Evolutionary conservation across 2,329 filamentous ascomycete species (phyloP).

Genomic region (Hirsutella minnesotensis): DNA sequence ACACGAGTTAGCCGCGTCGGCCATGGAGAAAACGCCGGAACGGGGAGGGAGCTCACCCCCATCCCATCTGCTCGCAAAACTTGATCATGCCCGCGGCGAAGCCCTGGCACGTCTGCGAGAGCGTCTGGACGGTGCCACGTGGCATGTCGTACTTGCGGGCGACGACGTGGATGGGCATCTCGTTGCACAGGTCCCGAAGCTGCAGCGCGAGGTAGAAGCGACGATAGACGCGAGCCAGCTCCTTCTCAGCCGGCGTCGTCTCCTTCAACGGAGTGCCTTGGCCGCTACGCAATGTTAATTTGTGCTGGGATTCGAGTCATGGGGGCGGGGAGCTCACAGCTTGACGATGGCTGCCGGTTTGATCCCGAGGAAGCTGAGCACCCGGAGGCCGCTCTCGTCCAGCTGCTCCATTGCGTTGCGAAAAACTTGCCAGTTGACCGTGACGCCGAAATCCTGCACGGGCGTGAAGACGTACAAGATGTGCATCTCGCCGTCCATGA

Average conservation of each 20-base stretch:
- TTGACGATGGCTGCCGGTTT: constrained; percentile 55
- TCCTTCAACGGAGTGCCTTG: constrained; percentile 55
- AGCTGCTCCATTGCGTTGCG: constrained; percentile 58
- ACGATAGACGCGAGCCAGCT: constrained; percentile 51
- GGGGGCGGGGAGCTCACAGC: constrained; percentile 42
- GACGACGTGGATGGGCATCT: constrained; percentile 57
- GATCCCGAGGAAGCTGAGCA: constrained; percentile 55
- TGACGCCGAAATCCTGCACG: constrained; percentile 42
- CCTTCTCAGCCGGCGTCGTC: constrained; percentile 46
- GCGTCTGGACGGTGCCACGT: constrained; percentile 57
- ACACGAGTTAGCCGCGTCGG: constrained; percentile 8
- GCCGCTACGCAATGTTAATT: constrained; percentile 35
- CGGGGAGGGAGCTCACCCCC: constrained; percentile 36
- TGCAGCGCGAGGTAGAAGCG: constrained; percentile 67
- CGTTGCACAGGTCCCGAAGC: constrained; percentile 68
- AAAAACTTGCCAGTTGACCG: constrained; percentile 62
- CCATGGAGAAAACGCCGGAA: neutral
- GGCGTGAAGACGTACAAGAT: constrained; percentile 69
- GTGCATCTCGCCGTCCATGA: constrained; percentile 74
- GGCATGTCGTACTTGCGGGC: constrained; percentile 60
- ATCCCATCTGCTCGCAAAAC: constrained; percentile 67
- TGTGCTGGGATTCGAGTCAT: neutral
- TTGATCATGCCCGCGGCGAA: constrained; percentile 72
- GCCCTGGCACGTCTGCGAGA: constrained; percentile 64
- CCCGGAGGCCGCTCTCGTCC: constrained; percentile 60